These are phyloP conservation scores for Curvularia hawaiiensis DNA, from an alignment of 2,329 filamentous ascomycete genomes.

Conservation along the genomic window DNA sequence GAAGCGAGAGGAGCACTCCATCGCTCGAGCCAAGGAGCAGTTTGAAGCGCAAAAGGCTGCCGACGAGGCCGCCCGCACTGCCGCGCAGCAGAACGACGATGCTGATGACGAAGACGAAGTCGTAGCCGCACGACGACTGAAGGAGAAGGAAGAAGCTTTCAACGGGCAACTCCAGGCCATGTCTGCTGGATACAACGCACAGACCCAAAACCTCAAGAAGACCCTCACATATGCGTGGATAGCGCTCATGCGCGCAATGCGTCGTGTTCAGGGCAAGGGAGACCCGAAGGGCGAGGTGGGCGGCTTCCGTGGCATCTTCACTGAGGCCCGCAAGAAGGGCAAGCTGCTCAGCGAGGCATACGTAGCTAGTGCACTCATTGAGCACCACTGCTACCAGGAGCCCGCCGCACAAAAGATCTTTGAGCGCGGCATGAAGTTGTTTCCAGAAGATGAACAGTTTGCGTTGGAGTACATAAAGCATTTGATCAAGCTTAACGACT, in stretches of 20 bases:
- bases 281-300: constrained; percentile 63
- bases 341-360: constrained; percentile 94
- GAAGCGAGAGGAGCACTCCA: constrained; percentile 67
- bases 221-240: constrained; percentile 96
- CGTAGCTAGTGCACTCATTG: constrained; percentile 88
- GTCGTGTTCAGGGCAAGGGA: constrained; percentile 85
- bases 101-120: constrained; percentile 63
- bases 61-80: constrained; percentile 46
- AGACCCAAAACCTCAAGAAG: constrained; percentile 77
- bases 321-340: constrained; percentile 83
- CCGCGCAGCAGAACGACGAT: constrained; percentile 46
- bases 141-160: constrained; percentile 59
- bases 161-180: constrained; percentile 62
- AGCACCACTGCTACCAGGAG: constrained; percentile 96
- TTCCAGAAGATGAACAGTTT: constrained; percentile 91
- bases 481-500: constrained; percentile 87
- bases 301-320: constrained; percentile 86
- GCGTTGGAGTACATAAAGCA: constrained; percentile 97
- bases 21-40: constrained; percentile 61
- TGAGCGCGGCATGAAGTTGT: constrained; percentile 89
- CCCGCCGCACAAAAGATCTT: constrained; percentile 93
- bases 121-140: constrained; percentile 38
- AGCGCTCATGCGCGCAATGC: constrained; percentile 89
- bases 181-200: constrained; percentile 70
- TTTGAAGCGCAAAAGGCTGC: constrained; percentile 55